Percentiles rank a stretch among this genome's conserved stretches.
These are phyloP conservation scores for Hypoxylon sp. DNA, from an alignment of 2,329 filamentous ascomycete species.

Conservation along the genomic window DNA sequence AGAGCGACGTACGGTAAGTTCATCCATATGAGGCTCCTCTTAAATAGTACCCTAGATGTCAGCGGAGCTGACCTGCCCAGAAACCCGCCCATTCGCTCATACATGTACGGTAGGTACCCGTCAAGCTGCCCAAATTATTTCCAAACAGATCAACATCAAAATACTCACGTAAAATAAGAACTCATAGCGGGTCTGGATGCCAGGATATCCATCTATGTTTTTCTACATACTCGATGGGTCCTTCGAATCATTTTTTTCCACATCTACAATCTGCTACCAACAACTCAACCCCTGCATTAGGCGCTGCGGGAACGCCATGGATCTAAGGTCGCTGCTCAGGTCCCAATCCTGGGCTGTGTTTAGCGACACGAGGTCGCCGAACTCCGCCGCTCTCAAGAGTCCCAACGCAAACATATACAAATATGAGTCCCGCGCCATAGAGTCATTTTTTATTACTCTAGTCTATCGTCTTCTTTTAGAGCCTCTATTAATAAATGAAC, in stretches of 20 bases:
- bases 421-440: background rate
- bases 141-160: background rate
- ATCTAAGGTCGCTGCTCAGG: background rate
- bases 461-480: background rate
- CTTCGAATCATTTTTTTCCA: background rate
- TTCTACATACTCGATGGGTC: background rate
- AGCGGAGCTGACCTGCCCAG: background rate
- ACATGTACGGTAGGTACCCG: too few relatives aligned
- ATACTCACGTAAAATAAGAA: background rate
- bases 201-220: background rate
- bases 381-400: background rate
- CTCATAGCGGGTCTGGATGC: background rate
- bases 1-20: background rate
- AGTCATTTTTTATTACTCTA: background rate
- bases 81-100: background rate
- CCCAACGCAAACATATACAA: background rate
- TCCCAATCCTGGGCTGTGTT: background rate
- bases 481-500: background rate
- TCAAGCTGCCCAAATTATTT: background rate
- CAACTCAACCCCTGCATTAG: slow-evolving; percentile 2
- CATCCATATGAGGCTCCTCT: background rate
- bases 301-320: background rate
- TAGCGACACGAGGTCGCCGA: background rate
- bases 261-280: background rate
- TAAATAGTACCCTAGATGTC: background rate